Evolutionary conservation across 495 filamentous ascomycete species (phyloP), one percentile per base, ranked within the genome.

Genomic region (Recurvomyces mirabilis): DNA sequence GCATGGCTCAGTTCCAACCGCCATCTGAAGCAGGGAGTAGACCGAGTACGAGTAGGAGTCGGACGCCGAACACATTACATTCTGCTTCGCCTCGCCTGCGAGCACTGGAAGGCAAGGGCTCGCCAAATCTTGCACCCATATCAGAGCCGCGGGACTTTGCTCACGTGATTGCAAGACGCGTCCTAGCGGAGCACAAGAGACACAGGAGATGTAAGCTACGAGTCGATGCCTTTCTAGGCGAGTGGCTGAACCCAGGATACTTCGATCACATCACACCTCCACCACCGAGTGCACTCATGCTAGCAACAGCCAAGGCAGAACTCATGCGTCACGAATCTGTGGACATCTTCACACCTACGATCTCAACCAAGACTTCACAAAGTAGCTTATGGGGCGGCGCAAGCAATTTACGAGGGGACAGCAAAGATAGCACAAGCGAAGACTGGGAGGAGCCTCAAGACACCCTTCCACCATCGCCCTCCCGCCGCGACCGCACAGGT

Each of bases 241-340:
- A 99, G 66, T 99, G 91, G 91, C 69, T 96, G 31, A 81, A 81
- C 4, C 84, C 85, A 4, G 80, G 86, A 56, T 99, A 99, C 57
- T 99, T 84, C 55, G 87, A 89, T 31, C 68, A 80, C 24, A 95
- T 96, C 54, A 88, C 82, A 9, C 86, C 87, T 1, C 91, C 91
- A 12, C 93, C 91, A 1, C 72, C 73, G 33, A 88, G 86, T 2
- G 73, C 81, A 13, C 74, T 87, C 63, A 87, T 98, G 83, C 71
- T 95, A 1, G 79, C 82, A 13, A 73, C 72, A 10, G 87, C 91
- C 10, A 96, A 94, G 63, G 81, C 81, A 4, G 86, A 93, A 52
- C 62, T 94, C 4, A 66, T 93, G 11, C 75, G 46, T 23, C 45
- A 46, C 30, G 51, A 54, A 15, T 20, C 24, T 13, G 38, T 54